Conservation (phyloP, 129 eudicot species). For the Tagetes patula region DNA sequence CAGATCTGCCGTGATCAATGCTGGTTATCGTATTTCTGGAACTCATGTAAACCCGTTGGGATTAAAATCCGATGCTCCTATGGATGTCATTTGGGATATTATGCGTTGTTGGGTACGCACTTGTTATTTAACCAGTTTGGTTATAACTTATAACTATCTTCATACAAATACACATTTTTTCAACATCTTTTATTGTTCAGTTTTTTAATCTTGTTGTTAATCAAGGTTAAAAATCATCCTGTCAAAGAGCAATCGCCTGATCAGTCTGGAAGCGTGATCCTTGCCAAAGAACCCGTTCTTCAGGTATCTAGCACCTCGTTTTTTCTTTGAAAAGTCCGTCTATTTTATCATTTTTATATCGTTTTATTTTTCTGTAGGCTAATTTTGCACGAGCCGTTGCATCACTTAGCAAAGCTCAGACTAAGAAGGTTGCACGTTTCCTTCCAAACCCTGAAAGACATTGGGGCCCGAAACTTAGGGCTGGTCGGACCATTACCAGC, state of each 20-base stretch:
- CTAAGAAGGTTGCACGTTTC: constrained; percentile 87
- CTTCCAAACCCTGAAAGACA: constrained; percentile 92
- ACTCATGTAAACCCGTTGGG: constrained; percentile 86
- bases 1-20: constrained; percentile 89
- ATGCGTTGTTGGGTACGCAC: constrained; percentile 95
- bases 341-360: not conserved
- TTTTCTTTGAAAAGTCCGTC: not conserved
- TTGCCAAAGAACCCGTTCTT: constrained; percentile 79
- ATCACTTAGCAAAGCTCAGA: constrained; percentile 92
- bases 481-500: constrained; percentile 83
- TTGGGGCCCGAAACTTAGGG: constrained; percentile 93
- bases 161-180: constrained; percentile 3
- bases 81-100: constrained; percentile 97
- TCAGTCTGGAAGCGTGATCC: constrained; percentile 82
- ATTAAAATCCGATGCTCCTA: constrained; percentile 90
- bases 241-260: constrained; percentile 87
- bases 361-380: constrained; percentile 42
- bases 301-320: constrained; percentile 45
- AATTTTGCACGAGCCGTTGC: constrained; percentile 91
- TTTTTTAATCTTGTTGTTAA: not conserved
- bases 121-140: not conserved
- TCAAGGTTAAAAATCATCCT: constrained; percentile 83
- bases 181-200: not conserved
- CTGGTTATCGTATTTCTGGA: constrained; percentile 93
- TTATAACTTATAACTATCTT: not conserved